Conservation (phyloP, 352 stramenopile species). For the Globisporangium orthogonon region DNA sequence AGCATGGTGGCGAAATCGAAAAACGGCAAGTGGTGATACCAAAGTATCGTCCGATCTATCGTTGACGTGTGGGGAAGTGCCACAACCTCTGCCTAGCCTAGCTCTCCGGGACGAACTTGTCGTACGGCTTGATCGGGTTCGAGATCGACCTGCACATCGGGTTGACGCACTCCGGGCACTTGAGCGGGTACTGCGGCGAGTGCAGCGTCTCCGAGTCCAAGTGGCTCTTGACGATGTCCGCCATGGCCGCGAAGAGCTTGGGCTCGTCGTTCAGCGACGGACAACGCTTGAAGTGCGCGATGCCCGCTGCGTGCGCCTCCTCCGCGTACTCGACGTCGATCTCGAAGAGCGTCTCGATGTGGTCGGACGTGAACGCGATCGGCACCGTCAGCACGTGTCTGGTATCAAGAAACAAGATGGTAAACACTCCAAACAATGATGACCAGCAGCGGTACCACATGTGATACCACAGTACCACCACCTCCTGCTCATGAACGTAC, state of each 20-base stretch:
- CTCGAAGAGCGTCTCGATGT: conserved; percentile 99
- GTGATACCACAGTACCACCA: not conserved
- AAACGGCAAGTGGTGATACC: no score
- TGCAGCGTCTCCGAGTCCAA: conserved; percentile 74
- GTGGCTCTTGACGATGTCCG: conserved; percentile 94
- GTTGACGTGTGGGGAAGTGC: not conserved
- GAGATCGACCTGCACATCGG: conserved; percentile 78
- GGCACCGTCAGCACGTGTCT: conserved; percentile 96
- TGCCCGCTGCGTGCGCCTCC: conserved; percentile 92
- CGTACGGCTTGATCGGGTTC: conserved; percentile 81
- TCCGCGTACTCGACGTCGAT: conserved; percentile 99
- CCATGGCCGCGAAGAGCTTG: conserved; percentile 95
- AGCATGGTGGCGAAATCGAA: conserved; percentile 38
- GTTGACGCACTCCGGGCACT: conserved; percentile 79
- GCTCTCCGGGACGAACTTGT: conserved; percentile 17
- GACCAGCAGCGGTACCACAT: not conserved
- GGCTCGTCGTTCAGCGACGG: conserved; percentile 95
- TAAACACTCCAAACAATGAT: not conserved
- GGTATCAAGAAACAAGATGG: not conserved
- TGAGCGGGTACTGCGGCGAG: conserved; percentile 79
- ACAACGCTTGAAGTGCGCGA: conserved; percentile 92
- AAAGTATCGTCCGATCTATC: no score
- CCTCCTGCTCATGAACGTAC: conserved; percentile 11
- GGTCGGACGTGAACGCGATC: conserved; percentile 98
- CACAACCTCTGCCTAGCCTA: no score